Base-by-base conservation (phyloP, 2,329 filamentous ascomycete genomes). In the Cladobotryum mycophilum region DNA sequence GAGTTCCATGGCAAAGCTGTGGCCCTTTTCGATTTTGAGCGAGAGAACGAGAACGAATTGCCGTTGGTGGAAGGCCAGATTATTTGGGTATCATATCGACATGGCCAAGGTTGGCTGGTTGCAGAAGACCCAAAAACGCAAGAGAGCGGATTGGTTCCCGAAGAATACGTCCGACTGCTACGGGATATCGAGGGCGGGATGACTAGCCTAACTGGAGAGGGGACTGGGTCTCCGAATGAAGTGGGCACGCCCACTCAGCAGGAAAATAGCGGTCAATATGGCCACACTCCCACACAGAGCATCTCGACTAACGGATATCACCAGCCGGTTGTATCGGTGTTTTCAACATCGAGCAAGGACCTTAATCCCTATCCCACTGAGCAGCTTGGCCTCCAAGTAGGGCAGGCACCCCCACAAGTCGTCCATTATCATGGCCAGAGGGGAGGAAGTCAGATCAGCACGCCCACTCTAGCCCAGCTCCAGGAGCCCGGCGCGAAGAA, bases 1-100 rank as follows among this genome's bases (percentile, higher is more conserved):
- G 90, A 97, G 67, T 96, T 96, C 81, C 91, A 96, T 64, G 93
- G 93, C 45, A 96, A 95, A 66, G 91, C 90, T 11, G 89, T 99
- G 25, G 93, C 93, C 6, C 76, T 99, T 18, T 99, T 96, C 65
- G 91, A 96, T 65, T 99, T 99, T 70, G 85, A 85, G 60, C 82
- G 91, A 33, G 92, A 97, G 68, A 96, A 97, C 66, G 90, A 96
- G 66, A 99, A 97, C 64, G 93, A 99, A 68, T 74, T 99, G 51
- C 89, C 90, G 4, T 74, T 99, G 43, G 84, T 89, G 1, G 93
- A 99, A 70, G 93, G 93, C 5, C 93, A 99, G 64, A 89, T 96
- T 51, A 96, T 99, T 51, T 87, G 93, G 75, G 91, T 99, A 20
- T 95, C 89, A 14, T 99, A 97, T 67, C 81, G 93, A 41, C 91